Evolutionary conservation across 2,329 filamentous ascomycete species (phyloP).

Genomic region (Colletotrichum sp.): DNA sequence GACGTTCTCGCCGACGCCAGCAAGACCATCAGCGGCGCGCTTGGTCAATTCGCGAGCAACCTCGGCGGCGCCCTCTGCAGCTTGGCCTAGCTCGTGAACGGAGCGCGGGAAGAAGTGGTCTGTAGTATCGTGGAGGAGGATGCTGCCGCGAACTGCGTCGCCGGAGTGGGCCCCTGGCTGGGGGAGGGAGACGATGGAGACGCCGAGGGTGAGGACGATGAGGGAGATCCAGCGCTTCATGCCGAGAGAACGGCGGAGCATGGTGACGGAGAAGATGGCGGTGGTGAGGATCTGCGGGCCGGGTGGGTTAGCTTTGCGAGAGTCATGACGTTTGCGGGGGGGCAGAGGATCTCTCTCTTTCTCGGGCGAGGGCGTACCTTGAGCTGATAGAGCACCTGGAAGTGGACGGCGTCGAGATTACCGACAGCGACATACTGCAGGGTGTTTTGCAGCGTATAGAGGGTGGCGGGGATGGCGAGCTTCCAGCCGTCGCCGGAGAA

Average conservation of each 20-base stretch:
- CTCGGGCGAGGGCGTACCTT: slow-evolving; percentile 58
- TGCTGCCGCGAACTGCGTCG: slow-evolving; percentile 59
- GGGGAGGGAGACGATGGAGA: slow-evolving; percentile 85
- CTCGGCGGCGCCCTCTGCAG: slow-evolving; percentile 44
- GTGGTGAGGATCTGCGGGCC: slow-evolving; percentile 76
- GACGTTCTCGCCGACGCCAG: slow-evolving; percentile 27
- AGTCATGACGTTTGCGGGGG: neutral
- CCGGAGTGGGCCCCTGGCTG: slow-evolving; percentile 42
- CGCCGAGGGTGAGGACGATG: slow-evolving; percentile 78
- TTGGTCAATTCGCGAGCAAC: slow-evolving; percentile 57
- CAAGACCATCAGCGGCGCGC: slow-evolving; percentile 43
- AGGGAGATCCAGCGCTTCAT: slow-evolving; percentile 81
- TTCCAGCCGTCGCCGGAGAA: slow-evolving; percentile 96
- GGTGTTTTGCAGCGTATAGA: slow-evolving; percentile 94
- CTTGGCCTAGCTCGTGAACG: slow-evolving; percentile 75
- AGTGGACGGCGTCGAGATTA: slow-evolving; percentile 90
- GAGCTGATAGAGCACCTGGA: slow-evolving; percentile 91
- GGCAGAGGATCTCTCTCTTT: neutral
- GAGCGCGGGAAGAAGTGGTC: slow-evolving; percentile 79
- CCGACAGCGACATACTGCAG: slow-evolving; percentile 91
- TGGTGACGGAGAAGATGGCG: slow-evolving; percentile 81
- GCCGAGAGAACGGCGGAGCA: slow-evolving; percentile 75
- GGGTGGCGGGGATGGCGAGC: slow-evolving; percentile 82
- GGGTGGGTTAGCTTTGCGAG: neutral
- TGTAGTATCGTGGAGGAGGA: slow-evolving; percentile 67